Evolutionary conservation across 768 basidiomycete genomes (phyloP).

Genomic region (Pulveroboletus sp.): DNA sequence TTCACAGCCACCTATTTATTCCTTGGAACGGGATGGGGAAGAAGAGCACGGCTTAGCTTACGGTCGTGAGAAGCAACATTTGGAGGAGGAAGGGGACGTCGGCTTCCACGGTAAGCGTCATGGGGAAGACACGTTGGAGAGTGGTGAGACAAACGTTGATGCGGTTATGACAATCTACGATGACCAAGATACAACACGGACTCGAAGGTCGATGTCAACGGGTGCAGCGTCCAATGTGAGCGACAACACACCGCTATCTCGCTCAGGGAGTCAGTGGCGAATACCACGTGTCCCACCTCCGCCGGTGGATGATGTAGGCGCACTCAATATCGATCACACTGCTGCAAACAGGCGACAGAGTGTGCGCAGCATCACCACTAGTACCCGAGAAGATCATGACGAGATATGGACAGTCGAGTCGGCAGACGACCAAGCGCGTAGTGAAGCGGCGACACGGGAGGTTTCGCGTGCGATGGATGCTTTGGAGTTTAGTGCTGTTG

Average conservation of each 20-base stretch:
- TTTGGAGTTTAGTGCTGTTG: constrained; percentile 38
- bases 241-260: constrained; percentile 5
- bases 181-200: not conserved
- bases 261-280: constrained; percentile 22
- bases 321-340: not conserved
- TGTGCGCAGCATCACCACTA: not conserved
- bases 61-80: constrained; percentile 19
- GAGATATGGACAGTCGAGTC: constrained; percentile 21
- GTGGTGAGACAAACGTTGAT: constrained; percentile 6
- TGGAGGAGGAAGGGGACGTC: not conserved
- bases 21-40: constrained; percentile 28
- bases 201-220: constrained; percentile 11
- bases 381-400: constrained; percentile 15
- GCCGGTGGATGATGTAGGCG: constrained; percentile 27
- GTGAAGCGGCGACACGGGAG: constrained; percentile 66
- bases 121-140: constrained; percentile 10
- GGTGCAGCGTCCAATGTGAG: not conserved
- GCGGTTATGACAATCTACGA: not conserved
- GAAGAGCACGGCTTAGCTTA: constrained; percentile 23
- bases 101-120: constrained; percentile 11
- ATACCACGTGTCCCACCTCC: constrained; percentile 39
- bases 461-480: constrained; percentile 61
- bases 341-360: constrained; percentile 6
- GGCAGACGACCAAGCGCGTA: constrained; percentile 50
- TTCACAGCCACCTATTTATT: constrained; percentile 33